Conservation (phyloP, 1,284 basidiomycete genomes). For the Spongiforma sp. region DNA sequence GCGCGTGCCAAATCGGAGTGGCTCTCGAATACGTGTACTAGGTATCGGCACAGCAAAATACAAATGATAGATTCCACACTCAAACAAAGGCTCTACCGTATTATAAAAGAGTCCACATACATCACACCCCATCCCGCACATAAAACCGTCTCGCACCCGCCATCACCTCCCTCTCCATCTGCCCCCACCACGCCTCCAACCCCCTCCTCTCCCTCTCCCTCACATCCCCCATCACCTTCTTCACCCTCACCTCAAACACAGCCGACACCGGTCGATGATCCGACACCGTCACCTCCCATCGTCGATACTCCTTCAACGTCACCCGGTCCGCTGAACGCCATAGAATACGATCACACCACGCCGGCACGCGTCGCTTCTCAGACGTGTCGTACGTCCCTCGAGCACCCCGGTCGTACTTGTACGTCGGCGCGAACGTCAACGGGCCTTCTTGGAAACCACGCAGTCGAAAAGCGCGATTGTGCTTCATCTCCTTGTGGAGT, state of each 20-base stretch:
- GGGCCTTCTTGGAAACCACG: conserved; percentile 85
- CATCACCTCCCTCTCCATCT: conserved; percentile 61
- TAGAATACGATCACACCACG: conserved; percentile 96
- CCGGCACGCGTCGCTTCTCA: conserved; percentile 88
- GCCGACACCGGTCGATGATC: conserved; percentile 91
- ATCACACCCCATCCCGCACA: conserved; percentile 37
- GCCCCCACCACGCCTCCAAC: conserved; percentile 63
- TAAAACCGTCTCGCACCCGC: conserved; percentile 59
- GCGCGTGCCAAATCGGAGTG: too few relatives aligned
- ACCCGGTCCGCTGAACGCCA: conserved; percentile 77
- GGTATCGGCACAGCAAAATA: too few relatives aligned
- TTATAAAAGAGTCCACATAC: too few relatives aligned
- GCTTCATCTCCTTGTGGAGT: conserved; percentile 85
- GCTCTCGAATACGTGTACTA: too few relatives aligned
- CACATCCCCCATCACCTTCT: conserved; percentile 66
- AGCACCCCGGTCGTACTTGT: conserved; percentile 92
- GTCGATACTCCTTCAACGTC: conserved; percentile 64
- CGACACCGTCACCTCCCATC: conserved; percentile 85
- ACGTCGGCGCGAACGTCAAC: conserved; percentile 87
- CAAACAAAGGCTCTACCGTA: too few relatives aligned
- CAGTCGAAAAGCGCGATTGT: conserved; percentile 86
- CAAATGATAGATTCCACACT: too few relatives aligned
- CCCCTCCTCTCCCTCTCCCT: conserved; percentile 60
- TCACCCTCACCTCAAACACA: conserved; percentile 74
- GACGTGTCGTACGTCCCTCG: conserved; percentile 85